A percentile compares a stretch with the other conserved stretches of the same genome.
Conservation (phyloP, 495 filamentous ascomycete genomes). For the Choiromyces venosus region DNA sequence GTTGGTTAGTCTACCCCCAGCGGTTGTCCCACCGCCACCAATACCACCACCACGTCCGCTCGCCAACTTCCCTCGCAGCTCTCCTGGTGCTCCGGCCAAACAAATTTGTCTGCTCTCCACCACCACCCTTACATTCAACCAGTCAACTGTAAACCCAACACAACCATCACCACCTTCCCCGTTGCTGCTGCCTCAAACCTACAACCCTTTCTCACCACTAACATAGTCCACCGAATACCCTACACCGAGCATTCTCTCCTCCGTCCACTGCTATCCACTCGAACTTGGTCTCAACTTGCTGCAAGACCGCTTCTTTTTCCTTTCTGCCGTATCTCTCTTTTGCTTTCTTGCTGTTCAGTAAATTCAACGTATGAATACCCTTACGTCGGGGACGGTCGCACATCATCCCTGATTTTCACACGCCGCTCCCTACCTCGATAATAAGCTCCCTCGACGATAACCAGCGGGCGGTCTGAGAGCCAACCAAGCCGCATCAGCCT, state of each 20-base stretch:
- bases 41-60: constrained; percentile 5
- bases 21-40: constrained; percentile 14
- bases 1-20: constrained; percentile 3
- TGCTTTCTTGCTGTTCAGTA: background rate
- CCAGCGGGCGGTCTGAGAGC: background rate
- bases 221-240: background rate
- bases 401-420: background rate
- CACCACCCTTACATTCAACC: background rate
- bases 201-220: background rate
- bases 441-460: constrained; percentile 1
- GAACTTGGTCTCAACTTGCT: background rate
- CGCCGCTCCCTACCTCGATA: background rate
- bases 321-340: background rate
- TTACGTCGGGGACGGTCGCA: background rate
- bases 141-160: background rate
- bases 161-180: background rate
- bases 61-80: constrained; percentile 9
- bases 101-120: background rate
- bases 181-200: background rate
- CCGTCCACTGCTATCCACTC: background rate
- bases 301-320: constrained; percentile 2
- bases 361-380: background rate
- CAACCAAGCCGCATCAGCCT: background rate
- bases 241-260: background rate
- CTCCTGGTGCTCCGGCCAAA: background rate